A percentile compares a stretch with the other conserved stretches of the same genome.
Evolutionary conservation across 768 basidiomycete genomes (phyloP).

Genomic region (Phylloporus sp.): DNA sequence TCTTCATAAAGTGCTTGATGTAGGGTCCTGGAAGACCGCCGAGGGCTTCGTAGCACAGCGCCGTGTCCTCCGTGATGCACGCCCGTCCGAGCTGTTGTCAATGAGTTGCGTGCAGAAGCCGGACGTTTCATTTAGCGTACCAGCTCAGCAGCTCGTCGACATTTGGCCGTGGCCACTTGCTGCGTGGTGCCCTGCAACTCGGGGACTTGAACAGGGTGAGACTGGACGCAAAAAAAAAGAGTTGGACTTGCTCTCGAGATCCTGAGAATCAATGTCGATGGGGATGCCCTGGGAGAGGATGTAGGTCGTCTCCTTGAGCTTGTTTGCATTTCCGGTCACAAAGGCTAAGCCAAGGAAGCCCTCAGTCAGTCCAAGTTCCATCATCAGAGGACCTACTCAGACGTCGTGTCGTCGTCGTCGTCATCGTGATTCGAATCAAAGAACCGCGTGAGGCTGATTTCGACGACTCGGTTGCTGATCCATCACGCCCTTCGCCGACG

Average conservation of each 20-base stretch:
- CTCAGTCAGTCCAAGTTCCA: no score
- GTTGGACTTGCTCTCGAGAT: slow-evolving; percentile 66
- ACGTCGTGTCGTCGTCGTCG: slow-evolving; percentile 19
- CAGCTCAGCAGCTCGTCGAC: slow-evolving; percentile 75
- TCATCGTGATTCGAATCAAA: no score
- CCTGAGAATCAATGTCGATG: slow-evolving; percentile 71
- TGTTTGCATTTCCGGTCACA: slow-evolving; percentile 93
- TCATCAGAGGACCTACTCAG: slow-evolving; percentile 30
- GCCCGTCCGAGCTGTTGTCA: slow-evolving; percentile 43
- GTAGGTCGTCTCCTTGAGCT: slow-evolving; percentile 79
- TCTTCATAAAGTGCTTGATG: slow-evolving; percentile 88
- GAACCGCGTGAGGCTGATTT: background rate
- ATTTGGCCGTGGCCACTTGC: slow-evolving; percentile 87
- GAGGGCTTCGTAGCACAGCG: slow-evolving; percentile 84
- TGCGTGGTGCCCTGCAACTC: slow-evolving; percentile 92
- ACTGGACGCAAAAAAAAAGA: background rate
- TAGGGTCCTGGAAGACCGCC: slow-evolving; percentile 94
- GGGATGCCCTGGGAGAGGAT: slow-evolving; percentile 67
- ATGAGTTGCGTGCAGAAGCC: no score
- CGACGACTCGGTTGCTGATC: background rate
- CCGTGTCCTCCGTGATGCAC: slow-evolving; percentile 88
- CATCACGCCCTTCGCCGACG: slow-evolving; percentile 13
- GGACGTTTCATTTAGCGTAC: no score
- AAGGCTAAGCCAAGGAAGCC: slow-evolving; percentile 55
- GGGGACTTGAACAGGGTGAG: no score